phyloP scores from a whole-genome alignment of 495 filamentous ascomycete species.

The Tirmania nivea region DNA sequence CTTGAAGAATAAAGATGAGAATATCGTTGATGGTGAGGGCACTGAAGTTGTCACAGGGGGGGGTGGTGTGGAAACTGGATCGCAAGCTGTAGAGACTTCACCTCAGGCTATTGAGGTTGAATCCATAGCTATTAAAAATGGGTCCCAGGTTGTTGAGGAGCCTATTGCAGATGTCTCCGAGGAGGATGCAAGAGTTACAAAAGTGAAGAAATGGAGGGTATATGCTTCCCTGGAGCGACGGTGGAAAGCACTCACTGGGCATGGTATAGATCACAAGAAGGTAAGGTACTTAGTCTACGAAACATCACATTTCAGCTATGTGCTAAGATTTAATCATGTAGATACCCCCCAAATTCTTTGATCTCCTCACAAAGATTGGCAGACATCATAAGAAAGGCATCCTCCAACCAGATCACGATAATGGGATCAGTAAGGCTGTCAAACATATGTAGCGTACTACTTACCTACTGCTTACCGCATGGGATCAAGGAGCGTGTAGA shows the following conservation, averaged over 20 bases:
- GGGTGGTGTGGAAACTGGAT: too few relatives aligned
- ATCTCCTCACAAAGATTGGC: conserved; percentile 60
- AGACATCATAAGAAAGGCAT: conserved; percentile 46
- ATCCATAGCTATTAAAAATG: neutral
- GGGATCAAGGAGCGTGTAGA: too few relatives aligned
- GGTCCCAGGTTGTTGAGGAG: neutral
- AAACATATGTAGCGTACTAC: too few relatives aligned
- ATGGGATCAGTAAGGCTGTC: too few relatives aligned
- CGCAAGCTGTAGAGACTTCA: too few relatives aligned
- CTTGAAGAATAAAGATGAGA: neutral
- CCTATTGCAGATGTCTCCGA: too few relatives aligned
- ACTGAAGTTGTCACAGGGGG: too few relatives aligned
- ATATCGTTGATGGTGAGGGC: neutral
- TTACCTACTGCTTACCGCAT: too few relatives aligned
- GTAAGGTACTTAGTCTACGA: conserved; percentile 18
- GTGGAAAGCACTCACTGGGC: conserved; percentile 64
- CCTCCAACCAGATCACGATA: conserved; percentile 32
- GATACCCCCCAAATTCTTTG: conserved; percentile 30
- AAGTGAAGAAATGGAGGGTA: conserved; percentile 20
- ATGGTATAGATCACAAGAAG: conserved; percentile 49
- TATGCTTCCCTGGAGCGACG: conserved; percentile 40
- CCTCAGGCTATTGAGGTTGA: neutral
- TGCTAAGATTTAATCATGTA: neutral
- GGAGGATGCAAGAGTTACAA: conserved; percentile 7
- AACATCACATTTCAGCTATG: neutral